Percentiles rank a stretch among this genome's conserved stretches.
Evolutionary conservation across 305 asterid genomes (phyloP).

Genomic region (Ilex paraguariensis): DNA sequence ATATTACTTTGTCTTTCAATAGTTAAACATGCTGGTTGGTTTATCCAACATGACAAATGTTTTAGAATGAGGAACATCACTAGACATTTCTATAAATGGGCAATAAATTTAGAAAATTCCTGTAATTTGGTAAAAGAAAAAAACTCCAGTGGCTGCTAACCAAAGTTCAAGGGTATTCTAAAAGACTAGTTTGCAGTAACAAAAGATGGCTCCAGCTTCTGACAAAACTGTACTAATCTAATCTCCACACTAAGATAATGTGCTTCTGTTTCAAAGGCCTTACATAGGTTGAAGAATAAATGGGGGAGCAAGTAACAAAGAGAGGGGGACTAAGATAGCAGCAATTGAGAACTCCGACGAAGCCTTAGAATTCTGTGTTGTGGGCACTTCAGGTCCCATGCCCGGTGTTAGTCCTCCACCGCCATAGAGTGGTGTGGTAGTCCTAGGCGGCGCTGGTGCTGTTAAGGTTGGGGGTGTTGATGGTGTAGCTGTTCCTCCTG

Average conservation of each 20-base stretch:
- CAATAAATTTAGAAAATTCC: no score
- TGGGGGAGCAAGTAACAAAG: slow-evolving; percentile 14
- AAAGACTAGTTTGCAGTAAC: not conserved
- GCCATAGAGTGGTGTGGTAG: slow-evolving; percentile 12
- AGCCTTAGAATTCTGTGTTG: slow-evolving; percentile 13
- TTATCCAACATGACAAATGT: no score
- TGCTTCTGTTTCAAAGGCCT: not conserved
- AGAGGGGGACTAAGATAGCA: slow-evolving; percentile 5
- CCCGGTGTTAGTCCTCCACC: slow-evolving; percentile 33
- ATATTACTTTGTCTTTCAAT: no score
- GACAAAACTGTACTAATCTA: slow-evolving; percentile 29
- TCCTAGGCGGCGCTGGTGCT: slow-evolving; percentile 23
- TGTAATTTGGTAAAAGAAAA: no score
- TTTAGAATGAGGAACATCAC: no score
- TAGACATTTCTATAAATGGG: no score
- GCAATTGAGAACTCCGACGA: not conserved
- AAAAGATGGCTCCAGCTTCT: not conserved
- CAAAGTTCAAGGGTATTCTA: not conserved
- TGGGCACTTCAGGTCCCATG: slow-evolving; percentile 15
- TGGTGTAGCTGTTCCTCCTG: slow-evolving; percentile 20
- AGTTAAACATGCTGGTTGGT: no score
- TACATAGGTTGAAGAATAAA: slow-evolving; percentile 10
- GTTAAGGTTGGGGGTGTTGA: slow-evolving; percentile 6
- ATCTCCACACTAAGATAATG: not conserved
- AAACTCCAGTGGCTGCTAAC: no score